Conservation (phyloP, 169 alveolate species). For the Cyclospora cayetanensis region DNA sequence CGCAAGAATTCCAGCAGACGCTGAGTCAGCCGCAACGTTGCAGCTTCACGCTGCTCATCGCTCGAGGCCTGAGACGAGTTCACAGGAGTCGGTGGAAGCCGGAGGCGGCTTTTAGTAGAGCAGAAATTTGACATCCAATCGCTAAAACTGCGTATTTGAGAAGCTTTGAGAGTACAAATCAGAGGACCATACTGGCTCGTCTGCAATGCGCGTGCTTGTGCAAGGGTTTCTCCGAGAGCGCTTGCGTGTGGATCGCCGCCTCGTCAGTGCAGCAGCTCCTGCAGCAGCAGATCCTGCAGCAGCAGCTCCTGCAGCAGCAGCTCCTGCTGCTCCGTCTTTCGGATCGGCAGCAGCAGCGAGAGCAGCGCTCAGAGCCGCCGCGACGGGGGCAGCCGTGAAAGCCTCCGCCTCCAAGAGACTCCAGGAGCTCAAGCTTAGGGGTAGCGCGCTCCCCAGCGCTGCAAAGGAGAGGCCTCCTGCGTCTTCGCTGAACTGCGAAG, state of each 20-base stretch:
- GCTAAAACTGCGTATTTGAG: no score
- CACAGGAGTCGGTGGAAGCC: no score
- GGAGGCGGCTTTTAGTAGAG: no score
- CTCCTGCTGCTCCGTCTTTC: no score
- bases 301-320: not conserved
- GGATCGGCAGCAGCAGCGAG: not conserved
- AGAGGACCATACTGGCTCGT: no score
- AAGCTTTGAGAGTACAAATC: no score
- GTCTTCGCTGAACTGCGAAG: not conserved
- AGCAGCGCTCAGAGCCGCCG: no score
- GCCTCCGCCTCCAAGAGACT: not conserved
- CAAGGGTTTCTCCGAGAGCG: not conserved
- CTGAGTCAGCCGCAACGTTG: not conserved
- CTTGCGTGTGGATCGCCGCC: no score
- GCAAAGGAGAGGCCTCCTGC: not conserved
- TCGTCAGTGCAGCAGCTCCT: no score
- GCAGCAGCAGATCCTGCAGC: not conserved
- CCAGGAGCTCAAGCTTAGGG: not conserved
- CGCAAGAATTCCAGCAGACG: not conserved
- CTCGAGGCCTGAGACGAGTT: not conserved
- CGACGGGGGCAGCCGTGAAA: not conserved
- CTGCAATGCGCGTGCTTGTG: not conserved
- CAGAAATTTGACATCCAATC: no score
- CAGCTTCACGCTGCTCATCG: not conserved
- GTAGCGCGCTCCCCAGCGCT: not conserved